A percentile compares a stretch with the other conserved stretches of the same genome.
Conservation (phyloP, 2,329 filamentous ascomycete species). For the Colletotrichum musicola region DNA sequence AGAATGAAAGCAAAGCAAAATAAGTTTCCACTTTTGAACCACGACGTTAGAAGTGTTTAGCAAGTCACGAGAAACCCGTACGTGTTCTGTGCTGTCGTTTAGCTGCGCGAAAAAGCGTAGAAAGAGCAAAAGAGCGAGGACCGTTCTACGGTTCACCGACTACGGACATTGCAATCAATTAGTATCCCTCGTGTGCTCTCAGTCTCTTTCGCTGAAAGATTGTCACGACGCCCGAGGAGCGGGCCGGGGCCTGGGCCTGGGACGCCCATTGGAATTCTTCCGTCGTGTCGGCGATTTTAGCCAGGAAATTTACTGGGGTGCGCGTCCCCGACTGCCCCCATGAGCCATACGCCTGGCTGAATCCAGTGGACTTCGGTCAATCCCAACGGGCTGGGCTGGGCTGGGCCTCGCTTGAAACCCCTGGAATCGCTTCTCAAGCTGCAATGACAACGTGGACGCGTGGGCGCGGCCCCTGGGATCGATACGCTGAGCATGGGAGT, state of each 20-base stretch:
- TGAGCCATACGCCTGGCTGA: background rate
- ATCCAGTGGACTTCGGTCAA: conserved; percentile 1
- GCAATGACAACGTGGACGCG: conserved; percentile 24
- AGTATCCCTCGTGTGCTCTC: conserved; percentile 1
- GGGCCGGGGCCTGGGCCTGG: conserved; percentile 17
- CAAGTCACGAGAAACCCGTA: background rate
- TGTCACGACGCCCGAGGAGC: conserved; percentile 35
- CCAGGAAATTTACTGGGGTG: conserved; percentile 11
- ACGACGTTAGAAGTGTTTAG: background rate
- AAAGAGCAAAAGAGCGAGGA: too few species aligned
- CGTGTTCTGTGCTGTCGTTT: background rate
- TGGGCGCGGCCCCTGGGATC: background rate
- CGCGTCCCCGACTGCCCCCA: background rate
- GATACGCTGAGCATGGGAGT: too few species aligned
- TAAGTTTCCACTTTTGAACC: background rate
- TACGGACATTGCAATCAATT: conserved; percentile 22
- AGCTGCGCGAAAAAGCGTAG: background rate
- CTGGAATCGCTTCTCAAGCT: conserved; percentile 15
- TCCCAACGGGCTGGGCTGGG: background rate
- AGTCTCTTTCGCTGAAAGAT: conserved; percentile 27
- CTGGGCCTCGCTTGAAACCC: conserved; percentile 9
- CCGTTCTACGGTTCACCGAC: background rate
- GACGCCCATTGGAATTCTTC: conserved; percentile 30
- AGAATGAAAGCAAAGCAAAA: conserved; percentile 3
- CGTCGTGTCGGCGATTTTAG: conserved; percentile 36